phyloP scores from a whole-genome alignment of 805 yeast species.

The Cyberlindnera nakhonratchasimensis region DNA sequence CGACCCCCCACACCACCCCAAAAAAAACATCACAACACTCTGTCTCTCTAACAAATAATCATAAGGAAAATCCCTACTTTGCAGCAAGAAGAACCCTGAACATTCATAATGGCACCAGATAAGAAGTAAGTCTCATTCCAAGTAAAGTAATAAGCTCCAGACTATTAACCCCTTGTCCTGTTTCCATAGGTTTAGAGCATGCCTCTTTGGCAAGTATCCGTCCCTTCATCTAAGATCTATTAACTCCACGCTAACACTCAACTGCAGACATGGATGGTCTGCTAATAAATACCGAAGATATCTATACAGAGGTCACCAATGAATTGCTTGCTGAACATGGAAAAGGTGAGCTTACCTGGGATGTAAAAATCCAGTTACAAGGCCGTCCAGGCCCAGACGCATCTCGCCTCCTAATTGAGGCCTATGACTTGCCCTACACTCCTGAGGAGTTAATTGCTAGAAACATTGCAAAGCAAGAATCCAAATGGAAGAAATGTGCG shows the following conservation, averaged over 20 bases:
- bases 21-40: no score
- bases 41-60: no score
- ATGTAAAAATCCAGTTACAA: constrained; percentile 78
- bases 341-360: constrained; percentile 87
- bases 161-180: neutral
- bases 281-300: constrained; percentile 84
- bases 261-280: constrained; percentile 87
- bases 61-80: neutral
- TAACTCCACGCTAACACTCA: neutral
- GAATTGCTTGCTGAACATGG: constrained; percentile 63
- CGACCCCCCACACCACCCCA: no score
- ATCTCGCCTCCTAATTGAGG: constrained; percentile 53
- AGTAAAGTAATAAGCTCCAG: neutral
- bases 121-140: neutral
- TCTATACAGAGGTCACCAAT: constrained; percentile 77
- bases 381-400: constrained; percentile 81
- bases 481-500: constrained; percentile 57
- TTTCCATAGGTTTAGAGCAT: constrained; percentile 47
- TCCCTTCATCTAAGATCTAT: no score
- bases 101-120: constrained; percentile 1
- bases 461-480: constrained; percentile 47
- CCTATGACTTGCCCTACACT: constrained; percentile 63
- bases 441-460: constrained; percentile 57
- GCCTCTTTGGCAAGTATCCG: constrained; percentile 59
- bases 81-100: neutral